phyloP scores from a whole-genome alignment of 495 filamentous ascomycete genomes.

The Xylaria scruposa region DNA sequence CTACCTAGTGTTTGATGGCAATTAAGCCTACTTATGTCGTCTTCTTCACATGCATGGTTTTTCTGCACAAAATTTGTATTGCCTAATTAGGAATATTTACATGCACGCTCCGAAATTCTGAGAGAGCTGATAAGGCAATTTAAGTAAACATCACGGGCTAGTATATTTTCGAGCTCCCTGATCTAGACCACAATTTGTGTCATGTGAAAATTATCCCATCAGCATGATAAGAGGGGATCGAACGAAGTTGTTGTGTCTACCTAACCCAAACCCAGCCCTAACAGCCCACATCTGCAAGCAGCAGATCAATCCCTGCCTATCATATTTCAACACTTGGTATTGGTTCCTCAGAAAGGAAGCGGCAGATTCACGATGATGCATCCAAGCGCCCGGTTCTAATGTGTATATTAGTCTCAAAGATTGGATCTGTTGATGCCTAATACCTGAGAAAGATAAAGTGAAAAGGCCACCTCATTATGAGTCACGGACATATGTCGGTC shows the following conservation, averaged over 20 bases:
- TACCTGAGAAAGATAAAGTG: not conserved
- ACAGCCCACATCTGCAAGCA: constrained; percentile 4
- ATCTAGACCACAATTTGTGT: not conserved
- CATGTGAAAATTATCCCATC: not conserved
- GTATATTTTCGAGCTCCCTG: not conserved
- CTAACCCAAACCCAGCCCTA: constrained; percentile 24
- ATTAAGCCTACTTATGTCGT: not conserved
- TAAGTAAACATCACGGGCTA: not conserved
- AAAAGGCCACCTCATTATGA: constrained; percentile 27
- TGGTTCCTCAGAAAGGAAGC: not conserved
- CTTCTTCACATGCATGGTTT: not conserved
- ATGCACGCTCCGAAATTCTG: not conserved
- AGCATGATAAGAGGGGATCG: not conserved
- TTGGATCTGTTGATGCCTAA: constrained; percentile 17
- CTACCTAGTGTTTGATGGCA: not conserved
- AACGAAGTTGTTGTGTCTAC: not conserved
- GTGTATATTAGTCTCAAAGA: not conserved
- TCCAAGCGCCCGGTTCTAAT: not conserved
- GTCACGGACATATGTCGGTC: constrained; percentile 25
- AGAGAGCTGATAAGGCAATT: not conserved
- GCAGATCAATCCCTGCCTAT: not conserved
- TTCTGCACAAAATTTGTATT: not conserved
- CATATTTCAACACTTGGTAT: not conserved
- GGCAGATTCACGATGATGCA: not conserved
- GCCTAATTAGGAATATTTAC: not conserved